These are phyloP conservation scores for Brassica incana DNA, from an alignment of 345 rosid species.

Conservation along the genomic window DNA sequence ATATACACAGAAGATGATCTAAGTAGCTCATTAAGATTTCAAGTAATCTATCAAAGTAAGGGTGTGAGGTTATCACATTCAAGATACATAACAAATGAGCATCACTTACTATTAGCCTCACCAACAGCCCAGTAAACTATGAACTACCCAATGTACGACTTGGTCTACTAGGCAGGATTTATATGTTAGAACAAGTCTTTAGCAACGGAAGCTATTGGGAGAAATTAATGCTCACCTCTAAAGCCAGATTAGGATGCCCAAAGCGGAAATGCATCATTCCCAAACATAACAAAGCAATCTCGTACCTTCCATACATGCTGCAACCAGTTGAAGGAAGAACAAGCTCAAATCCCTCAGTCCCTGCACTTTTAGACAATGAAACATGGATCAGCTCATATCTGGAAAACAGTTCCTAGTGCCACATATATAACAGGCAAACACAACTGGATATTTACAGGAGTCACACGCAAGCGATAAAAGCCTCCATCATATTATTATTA, in stretches of 20 bases:
- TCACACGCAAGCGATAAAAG: conserved; percentile 13
- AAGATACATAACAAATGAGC: conserved; percentile 14
- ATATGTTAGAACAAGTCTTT: conserved; percentile 2
- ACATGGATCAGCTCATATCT: conserved; percentile 44
- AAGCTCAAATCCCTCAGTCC: conserved; percentile 87
- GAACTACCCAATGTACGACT: conserved; percentile 5
- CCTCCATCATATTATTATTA: conserved; percentile 5
- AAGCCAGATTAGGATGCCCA: conserved; percentile 94
- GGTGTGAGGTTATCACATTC: conserved; percentile 1
- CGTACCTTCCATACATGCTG: conserved; percentile 68
- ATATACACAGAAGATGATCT: neutral
- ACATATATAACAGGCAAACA: conserved; percentile 20
- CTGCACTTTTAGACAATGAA: conserved; percentile 79
- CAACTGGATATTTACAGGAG: conserved; percentile 9
- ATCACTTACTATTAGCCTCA: conserved; percentile 22
- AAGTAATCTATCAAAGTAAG: neutral
- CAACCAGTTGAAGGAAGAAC: conserved; percentile 56
- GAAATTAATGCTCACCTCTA: conserved; percentile 62
- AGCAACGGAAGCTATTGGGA: conserved; percentile 3
- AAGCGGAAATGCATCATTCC: conserved; percentile 97
- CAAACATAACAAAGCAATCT: conserved; percentile 77
- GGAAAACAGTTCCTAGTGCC: neutral
- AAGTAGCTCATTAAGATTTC: conserved; percentile 9
- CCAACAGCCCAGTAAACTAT: conserved; percentile 11
- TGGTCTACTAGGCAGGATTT: neutral